phyloP scores from a whole-genome alignment of 2,329 filamentous ascomycete species.

The Cercospora beticola region DNA sequence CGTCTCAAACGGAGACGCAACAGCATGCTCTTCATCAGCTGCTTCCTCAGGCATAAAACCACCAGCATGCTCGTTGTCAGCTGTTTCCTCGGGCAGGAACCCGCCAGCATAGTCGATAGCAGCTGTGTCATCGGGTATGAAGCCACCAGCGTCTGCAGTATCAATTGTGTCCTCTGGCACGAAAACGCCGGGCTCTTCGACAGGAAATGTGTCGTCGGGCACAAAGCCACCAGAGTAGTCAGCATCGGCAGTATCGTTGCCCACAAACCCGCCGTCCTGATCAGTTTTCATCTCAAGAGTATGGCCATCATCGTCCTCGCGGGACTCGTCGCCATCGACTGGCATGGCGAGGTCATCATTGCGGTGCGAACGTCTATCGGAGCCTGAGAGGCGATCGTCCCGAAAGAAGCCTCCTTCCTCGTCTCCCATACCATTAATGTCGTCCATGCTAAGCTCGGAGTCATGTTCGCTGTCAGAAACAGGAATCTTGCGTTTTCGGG shows the following conservation, averaged over 20 bases:
- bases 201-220: conserved; percentile 5
- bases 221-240: conserved; percentile 21
- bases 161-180: conserved; percentile 1
- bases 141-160: conserved; percentile 2
- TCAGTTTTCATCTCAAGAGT: conserved; percentile 25
- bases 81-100: conserved; percentile 4
- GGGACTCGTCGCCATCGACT: not conserved
- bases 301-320: not conserved
- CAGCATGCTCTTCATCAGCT: no score
- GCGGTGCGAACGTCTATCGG: not conserved
- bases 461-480: conserved; percentile 9
- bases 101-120: not conserved
- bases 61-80: not conserved
- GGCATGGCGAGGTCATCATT: not conserved
- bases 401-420: conserved; percentile 3
- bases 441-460: not conserved
- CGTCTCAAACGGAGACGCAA: no score
- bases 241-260: conserved; percentile 37
- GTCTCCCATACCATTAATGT: not conserved
- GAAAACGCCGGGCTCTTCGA: conserved; percentile 8
- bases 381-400: not conserved
- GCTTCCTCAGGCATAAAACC: conserved; percentile 8
- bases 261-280: conserved; percentile 28
- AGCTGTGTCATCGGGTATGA: conserved; percentile 4
- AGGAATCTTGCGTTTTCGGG: conserved; percentile 7